Evolutionary conservation across 1,139 yeast species (phyloP), one percentile per base, ranked within the genome.

Genomic region (Geotrichum fermentans): DNA sequence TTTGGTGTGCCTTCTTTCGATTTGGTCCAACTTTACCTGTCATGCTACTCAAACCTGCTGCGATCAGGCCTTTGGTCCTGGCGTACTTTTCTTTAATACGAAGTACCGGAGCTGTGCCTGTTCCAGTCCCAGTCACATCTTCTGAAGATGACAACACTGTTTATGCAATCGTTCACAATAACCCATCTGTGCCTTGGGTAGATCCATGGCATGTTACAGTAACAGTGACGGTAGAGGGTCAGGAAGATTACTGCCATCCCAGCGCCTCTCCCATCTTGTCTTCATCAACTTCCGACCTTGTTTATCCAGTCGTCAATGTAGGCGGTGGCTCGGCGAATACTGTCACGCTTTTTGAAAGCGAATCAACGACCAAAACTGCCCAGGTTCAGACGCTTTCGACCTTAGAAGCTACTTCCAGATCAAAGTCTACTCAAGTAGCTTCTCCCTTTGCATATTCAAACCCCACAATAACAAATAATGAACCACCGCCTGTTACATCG

Each of bases 281-380:
- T 16, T 10, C 14, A 5, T 18, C 40, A 4, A 17, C 24, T 5
- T 17, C 13, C 16, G 16, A 5, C 20, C n/a, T 21, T 33, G 37
- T 8, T 14, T 43, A 43, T 22, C 46, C 40, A 16, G 40, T 43
- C 21, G 46, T 43, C n/a, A 28, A 43, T 24, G 46, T 43, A 10
- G 46, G 35, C 22, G 46, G 46, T 16, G 35, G 40, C 24, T 33
- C 39, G 3, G 46, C 34, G 13, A 35, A 35, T 16, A 34, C 46
- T 16, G 34, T 43, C 17, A 43, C 46, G 7, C n/a, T n/a, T n/a
- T n/a, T n/a, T n/a, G n/a, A n/a, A n/a, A n/a, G n/a, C n/a, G n/a
- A n/a, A n/a, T n/a, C n/a, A n/a, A n/a, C n/a, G n/a, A n/a, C n/a
- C n/a, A n/a, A n/a, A n/a, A n/a, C n/a, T n/a, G n/a, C n/a, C n/a